Conservation (phyloP, 306 rosid species). For the Acacia melanoxylon region DNA sequence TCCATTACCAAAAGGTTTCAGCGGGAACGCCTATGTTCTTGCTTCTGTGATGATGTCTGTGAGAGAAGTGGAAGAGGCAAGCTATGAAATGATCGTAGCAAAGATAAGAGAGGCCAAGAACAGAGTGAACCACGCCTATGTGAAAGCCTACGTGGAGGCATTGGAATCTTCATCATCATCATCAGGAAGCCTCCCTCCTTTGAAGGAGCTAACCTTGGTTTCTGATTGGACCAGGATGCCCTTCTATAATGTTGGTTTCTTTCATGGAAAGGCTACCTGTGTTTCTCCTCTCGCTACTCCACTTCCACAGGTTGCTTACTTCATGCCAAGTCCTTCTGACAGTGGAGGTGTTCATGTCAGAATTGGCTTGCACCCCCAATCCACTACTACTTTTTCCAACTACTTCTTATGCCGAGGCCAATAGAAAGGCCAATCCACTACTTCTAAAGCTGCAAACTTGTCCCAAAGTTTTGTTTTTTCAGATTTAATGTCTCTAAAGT, state of each 20-base stretch:
- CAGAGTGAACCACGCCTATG: constrained; percentile 48
- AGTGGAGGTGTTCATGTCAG: constrained; percentile 48
- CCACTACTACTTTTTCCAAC: constrained; percentile 40
- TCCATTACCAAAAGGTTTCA: constrained; percentile 56
- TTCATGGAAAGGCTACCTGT: constrained; percentile 49
- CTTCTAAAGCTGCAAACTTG: no score
- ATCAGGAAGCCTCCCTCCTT: constrained; percentile 58
- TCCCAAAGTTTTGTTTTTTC: no score
- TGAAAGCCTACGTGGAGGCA: constrained; percentile 53
- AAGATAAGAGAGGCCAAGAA: constrained; percentile 63
- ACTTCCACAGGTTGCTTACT: constrained; percentile 55
- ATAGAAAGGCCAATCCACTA: background rate
- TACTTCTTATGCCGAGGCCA: constrained; percentile 38
- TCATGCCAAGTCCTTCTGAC: constrained; percentile 63
- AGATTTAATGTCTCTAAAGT: no score
- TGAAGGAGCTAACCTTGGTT: constrained; percentile 66
- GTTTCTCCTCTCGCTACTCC: constrained; percentile 66
- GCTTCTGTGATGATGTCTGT: constrained; percentile 64
- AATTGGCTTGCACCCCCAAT: constrained; percentile 46
- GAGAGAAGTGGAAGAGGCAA: constrained; percentile 40
- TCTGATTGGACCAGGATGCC: constrained; percentile 89
- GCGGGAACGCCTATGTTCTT: constrained; percentile 77
- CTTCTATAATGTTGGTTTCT: constrained; percentile 59
- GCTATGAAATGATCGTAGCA: constrained; percentile 42
- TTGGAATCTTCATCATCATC: constrained; percentile 42